Conservation (phyloP, 1,139 yeast species). For the Neolecta irregularis region DNA sequence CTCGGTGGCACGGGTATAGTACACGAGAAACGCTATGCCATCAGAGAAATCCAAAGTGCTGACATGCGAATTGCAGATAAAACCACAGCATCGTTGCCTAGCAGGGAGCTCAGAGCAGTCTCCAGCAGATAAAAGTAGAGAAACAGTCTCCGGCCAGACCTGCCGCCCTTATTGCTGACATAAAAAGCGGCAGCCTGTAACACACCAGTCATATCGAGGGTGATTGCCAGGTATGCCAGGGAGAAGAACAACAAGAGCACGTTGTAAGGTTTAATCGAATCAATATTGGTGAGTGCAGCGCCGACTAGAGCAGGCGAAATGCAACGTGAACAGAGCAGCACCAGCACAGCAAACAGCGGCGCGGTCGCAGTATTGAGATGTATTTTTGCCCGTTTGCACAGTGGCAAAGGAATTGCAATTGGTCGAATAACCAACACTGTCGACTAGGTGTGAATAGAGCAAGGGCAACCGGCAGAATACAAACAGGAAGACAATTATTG, state of each 20-base stretch:
- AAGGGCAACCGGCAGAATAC: no score
- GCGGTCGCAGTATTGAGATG: slow-evolving; percentile 10
- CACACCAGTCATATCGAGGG: slow-evolving; percentile 10
- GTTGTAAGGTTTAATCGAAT: slow-evolving; percentile 10
- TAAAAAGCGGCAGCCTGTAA: slow-evolving; percentile 12
- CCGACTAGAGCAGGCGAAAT: slow-evolving; percentile 8
- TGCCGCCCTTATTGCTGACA: slow-evolving; percentile 10
- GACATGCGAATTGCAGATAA: slow-evolving; percentile 5
- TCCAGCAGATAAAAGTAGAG: slow-evolving; percentile 10
- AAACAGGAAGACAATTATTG: no score
- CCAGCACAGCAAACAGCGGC: slow-evolving; percentile 9
- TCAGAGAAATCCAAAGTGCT: neutral
- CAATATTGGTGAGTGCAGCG: slow-evolving; percentile 10
- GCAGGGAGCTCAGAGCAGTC: slow-evolving; percentile 6
- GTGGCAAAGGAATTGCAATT: no score
- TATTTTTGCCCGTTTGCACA: slow-evolving; percentile 5
- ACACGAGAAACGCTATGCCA: slow-evolving; percentile 7
- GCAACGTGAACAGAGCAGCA: slow-evolving; percentile 8
- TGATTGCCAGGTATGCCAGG: slow-evolving; percentile 11
- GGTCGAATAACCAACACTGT: no score
- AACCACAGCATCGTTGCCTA: slow-evolving; percentile 11
- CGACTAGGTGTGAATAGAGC: no score
- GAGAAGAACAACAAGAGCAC: slow-evolving; percentile 10
- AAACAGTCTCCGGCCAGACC: slow-evolving; percentile 7
- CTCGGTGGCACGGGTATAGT: slow-evolving; percentile 11